A percentile compares a stretch with the other conserved stretches of the same genome.
Evolutionary conservation across 306 rosid genomes (phyloP).

Genomic region (Amphicarpaea edgeworthii): DNA sequence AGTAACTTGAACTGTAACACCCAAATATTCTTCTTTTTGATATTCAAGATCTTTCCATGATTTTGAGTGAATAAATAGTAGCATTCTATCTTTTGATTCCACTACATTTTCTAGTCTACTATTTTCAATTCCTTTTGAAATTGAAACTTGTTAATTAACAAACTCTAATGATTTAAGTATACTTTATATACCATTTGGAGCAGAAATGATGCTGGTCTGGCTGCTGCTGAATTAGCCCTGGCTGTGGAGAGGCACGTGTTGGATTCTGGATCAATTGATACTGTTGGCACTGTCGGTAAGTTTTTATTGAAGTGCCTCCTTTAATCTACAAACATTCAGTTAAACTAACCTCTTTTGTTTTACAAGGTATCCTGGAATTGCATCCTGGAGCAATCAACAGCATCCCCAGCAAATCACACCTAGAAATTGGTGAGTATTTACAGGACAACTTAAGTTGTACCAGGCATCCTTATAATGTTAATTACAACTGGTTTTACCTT

Average conservation of each 20-base stretch:
- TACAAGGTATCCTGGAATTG: constrained; percentile 81
- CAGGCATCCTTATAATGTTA: constrained; percentile 22
- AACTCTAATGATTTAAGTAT: constrained; percentile 28
- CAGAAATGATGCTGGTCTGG: constrained; percentile 98
- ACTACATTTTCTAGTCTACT: constrained; percentile 18
- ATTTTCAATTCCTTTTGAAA: constrained; percentile 27
- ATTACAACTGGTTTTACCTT: constrained; percentile 31
- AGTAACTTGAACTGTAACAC: constrained; percentile 17
- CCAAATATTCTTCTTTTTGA: constrained; percentile 11
- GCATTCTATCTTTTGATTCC: constrained; percentile 25
- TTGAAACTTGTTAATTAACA: constrained; percentile 14
- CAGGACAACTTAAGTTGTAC: constrained; percentile 9
- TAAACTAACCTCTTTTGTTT: constrained; percentile 37
- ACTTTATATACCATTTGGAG: constrained; percentile 44
- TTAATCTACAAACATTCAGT: neutral
- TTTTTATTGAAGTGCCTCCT: constrained; percentile 3
- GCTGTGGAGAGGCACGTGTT: constrained; percentile 91
- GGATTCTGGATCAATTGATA: constrained; percentile 89
- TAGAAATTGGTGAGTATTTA: constrained; percentile 79
- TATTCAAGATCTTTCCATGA: constrained; percentile 16
- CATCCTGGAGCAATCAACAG: constrained; percentile 99
- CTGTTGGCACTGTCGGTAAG: constrained; percentile 95
- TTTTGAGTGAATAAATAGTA: constrained; percentile 29
- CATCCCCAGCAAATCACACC: constrained; percentile 90
- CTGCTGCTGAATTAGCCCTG: constrained; percentile 88